A percentile compares a stretch with the other conserved stretches of the same genome.
Evolutionary conservation across 805 yeast genomes (phyloP).

Genomic region (Yarrowia phangngaensis): DNA sequence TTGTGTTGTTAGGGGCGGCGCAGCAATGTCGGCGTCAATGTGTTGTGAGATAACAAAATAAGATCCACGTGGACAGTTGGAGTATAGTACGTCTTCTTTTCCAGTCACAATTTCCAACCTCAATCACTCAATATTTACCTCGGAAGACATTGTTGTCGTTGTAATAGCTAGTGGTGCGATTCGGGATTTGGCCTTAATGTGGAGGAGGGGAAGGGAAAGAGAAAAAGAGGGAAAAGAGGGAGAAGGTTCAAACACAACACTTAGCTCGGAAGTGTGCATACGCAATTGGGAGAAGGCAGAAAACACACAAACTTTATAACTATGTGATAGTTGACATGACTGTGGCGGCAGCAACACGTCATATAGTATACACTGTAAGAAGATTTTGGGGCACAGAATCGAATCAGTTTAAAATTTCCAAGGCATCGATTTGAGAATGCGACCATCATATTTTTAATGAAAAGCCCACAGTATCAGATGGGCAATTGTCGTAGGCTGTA

Average conservation of each 20-base stretch:
- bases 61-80: constrained; percentile 3
- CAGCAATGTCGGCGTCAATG: constrained; percentile 19
- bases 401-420: no score
- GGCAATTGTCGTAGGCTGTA: no score
- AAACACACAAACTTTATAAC: constrained; percentile 22
- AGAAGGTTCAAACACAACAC: constrained; percentile 24
- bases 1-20: constrained; percentile 26
- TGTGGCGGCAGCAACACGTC: no score
- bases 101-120: constrained; percentile 7
- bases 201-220: constrained; percentile 27
- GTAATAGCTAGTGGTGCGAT: constrained; percentile 23
- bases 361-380: no score
- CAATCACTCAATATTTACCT: constrained; percentile 25
- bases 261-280: constrained; percentile 22
- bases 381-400: no score
- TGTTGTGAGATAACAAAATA: constrained; percentile 5
- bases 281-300: constrained; percentile 25
- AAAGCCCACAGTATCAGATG: no score
- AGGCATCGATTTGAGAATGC: no score
- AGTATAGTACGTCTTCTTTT: not conserved
- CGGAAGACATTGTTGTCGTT: constrained; percentile 27
- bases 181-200: constrained; percentile 26
- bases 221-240: constrained; percentile 27
- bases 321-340: no score
- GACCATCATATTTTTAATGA: no score